phyloP scores from a whole-genome alignment of 2,329 filamentous ascomycete genomes.

The Aspergillus sp. region DNA sequence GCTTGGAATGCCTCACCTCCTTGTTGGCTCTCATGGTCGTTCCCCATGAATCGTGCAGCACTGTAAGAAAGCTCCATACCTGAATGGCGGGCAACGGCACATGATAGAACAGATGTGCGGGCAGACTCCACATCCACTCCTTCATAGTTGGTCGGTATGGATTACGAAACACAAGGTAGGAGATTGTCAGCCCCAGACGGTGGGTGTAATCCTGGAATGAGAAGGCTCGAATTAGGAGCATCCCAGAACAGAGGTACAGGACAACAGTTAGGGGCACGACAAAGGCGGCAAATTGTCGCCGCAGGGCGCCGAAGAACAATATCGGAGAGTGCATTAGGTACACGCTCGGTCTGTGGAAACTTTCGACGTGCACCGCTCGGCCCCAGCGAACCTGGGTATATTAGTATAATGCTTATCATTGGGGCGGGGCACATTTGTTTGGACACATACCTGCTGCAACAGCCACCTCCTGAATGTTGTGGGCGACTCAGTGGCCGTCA shows the following conservation, averaged over 20 bases:
- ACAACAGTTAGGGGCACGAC: conserved; percentile 31
- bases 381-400: conserved; percentile 33
- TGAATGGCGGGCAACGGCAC: conserved; percentile 39
- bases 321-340: conserved; percentile 39
- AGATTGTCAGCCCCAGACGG: conserved; percentile 30
- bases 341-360: conserved; percentile 36
- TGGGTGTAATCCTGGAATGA: conserved; percentile 30
- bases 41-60: conserved; percentile 39
- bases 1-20: conserved; percentile 23
- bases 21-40: conserved; percentile 37
- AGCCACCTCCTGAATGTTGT: conserved; percentile 38
- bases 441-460: conserved; percentile 31
- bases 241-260: conserved; percentile 34
- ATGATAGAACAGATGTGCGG: conserved; percentile 37
- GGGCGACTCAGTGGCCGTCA: conserved; percentile 41
- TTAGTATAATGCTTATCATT: background rate
- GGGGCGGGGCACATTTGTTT: background rate
- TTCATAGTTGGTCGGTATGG: conserved; percentile 23
- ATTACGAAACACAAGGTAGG: conserved; percentile 35
- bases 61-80: conserved; percentile 38
- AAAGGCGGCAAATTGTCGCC: conserved; percentile 34
- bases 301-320: conserved; percentile 38
- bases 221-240: conserved; percentile 28
- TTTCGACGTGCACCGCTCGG: conserved; percentile 41
- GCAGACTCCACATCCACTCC: conserved; percentile 26